These are phyloP conservation scores for Pythium insidiosum DNA, from an alignment of 352 stramenopile species.

Conservation along the genomic window DNA sequence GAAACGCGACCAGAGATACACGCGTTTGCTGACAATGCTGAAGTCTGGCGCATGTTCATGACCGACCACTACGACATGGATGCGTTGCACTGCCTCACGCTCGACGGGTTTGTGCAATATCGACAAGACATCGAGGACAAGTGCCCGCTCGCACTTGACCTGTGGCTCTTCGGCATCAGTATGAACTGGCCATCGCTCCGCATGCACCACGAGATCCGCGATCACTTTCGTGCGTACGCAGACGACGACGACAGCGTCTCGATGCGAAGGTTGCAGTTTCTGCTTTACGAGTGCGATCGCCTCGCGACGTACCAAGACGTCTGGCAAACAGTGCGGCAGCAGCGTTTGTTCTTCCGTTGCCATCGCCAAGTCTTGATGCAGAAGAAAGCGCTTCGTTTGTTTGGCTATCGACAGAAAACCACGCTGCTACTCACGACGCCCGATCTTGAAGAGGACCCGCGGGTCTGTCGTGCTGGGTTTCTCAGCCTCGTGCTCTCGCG, in stretches of 20 bases:
- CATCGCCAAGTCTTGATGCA: conserved; percentile 27
- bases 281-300: conserved; percentile 37
- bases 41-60: conserved; percentile 66
- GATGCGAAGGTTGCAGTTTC: conserved; percentile 31
- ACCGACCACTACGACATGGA: conserved; percentile 42
- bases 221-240: conserved; percentile 43
- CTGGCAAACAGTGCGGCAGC: conserved; percentile 22
- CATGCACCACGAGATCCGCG: conserved; percentile 11
- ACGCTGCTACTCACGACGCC: conserved; percentile 25
- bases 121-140: conserved; percentile 38
- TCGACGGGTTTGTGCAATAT: conserved; percentile 51
- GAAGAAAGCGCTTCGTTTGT: conserved; percentile 50
- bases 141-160: conserved; percentile 26
- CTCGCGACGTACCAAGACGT: conserved; percentile 25
- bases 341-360: conserved; percentile 31
- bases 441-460: conserved; percentile 25
- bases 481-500: conserved; percentile 37
- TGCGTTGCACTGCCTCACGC: conserved; percentile 27
- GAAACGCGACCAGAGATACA: conserved; percentile 20
- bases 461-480: conserved; percentile 35
- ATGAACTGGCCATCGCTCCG: conserved; percentile 20
- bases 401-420: conserved; percentile 58
- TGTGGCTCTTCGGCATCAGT: conserved; percentile 29
- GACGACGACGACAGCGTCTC: conserved; percentile 22
- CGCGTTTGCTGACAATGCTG: conserved; percentile 21